Evolutionary conservation across 2,329 filamentous ascomycete genomes (phyloP), one percentile per base, ranked within the genome.

Genomic region (Beauveria sp.): DNA sequence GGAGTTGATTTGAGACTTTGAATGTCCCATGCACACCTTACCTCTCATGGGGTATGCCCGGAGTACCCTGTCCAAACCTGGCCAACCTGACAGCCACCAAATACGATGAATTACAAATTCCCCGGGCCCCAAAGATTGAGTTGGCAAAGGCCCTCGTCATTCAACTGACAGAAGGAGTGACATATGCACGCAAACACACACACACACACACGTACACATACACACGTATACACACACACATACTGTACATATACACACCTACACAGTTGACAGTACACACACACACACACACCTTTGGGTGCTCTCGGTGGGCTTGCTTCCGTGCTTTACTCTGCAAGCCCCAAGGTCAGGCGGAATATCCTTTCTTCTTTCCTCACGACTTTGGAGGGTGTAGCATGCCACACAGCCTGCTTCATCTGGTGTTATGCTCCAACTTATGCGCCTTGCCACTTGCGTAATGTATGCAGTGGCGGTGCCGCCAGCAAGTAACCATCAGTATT

Each of bases 291-390:
- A 38, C 47, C 47, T 45, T 22, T n/a, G 46, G 22, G 30, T 18
- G 30, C 22, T 51, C 47, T 59, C 57, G 47, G 57, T 43, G 57
- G 49, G 42, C 58, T 60, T 60, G 42, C 28, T 60, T 54, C 58
- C 58, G 58, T 24, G 26, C 40, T 53, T 42, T 24, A 10, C 16
- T 49, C 3, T n/a, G 43, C 55, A 49, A 20, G 20, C 28, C 16
- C 22, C 58, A 18, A 47, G 49, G 42, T 60, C 58, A 53, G 57
- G 57, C 40, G 49, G 55, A 22, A 34, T 51, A 26, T 38, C 26
- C 40, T 43, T 30, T 22, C 28, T 26, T 10, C 12, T 30, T 24
- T 22, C 34, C 18, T 45, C 9, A 24, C 28, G n/a, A 16, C 42
- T 22, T 30, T 28, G 53, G 12, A 12, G 34, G 30, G 49, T 59